Evolutionary conservation across 768 basidiomycete genomes (phyloP).

Genomic region (Hypholoma sublateritium): DNA sequence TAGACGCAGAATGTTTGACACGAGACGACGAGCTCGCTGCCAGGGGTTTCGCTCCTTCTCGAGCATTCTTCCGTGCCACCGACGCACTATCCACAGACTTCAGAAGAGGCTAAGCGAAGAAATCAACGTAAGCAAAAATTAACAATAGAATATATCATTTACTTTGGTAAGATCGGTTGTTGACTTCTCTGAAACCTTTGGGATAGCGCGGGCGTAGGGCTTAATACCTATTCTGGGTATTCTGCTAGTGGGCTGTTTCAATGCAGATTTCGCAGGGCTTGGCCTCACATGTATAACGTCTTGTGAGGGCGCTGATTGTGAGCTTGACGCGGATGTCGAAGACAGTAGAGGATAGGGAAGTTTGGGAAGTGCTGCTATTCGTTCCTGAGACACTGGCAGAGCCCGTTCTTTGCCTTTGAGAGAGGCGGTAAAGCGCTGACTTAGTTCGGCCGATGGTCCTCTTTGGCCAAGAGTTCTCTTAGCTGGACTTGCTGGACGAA

Average conservation of each 20-base stretch:
- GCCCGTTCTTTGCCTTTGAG: conserved; percentile 25
- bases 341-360: conserved; percentile 39
- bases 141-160: background rate
- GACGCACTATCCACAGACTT: conserved; percentile 11
- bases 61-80: conserved; percentile 8
- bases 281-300: conserved; percentile 7
- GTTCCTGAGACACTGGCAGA: background rate
- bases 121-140: background rate
- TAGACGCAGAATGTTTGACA: conserved; percentile 12
- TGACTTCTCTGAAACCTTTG: conserved; percentile 9
- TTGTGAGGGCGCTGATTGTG: background rate
- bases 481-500: conserved; percentile 15
- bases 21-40: conserved; percentile 15
- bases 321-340: conserved; percentile 4
- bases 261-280: conserved; percentile 39
- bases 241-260: conserved; percentile 55
- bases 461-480: conserved; percentile 9
- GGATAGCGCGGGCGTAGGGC: conserved; percentile 48
- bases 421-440: conserved; percentile 4
- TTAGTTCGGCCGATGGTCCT: conserved; percentile 13
- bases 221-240: conserved; percentile 63
- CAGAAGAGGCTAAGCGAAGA: conserved; percentile 5
- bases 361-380: conserved; percentile 10
- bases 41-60: conserved; percentile 7
- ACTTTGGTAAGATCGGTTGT: background rate